Evolutionary conservation across 2,329 filamentous ascomycete genomes (phyloP).

Genomic region (Aspergillus quadrilineatus): DNA sequence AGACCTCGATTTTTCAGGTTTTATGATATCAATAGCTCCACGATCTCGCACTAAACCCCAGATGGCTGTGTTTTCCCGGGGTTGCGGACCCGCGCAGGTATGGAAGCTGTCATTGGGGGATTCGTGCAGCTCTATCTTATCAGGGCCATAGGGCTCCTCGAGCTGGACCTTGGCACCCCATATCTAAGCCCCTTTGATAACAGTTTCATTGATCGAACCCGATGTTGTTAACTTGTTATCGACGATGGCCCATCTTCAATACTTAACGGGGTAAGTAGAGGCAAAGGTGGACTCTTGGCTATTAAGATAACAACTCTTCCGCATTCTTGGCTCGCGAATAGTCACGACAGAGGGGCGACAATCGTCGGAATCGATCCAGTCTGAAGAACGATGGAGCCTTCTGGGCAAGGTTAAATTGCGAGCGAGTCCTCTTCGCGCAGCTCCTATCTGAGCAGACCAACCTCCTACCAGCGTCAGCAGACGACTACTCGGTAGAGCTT

Average conservation of each 20-base stretch:
- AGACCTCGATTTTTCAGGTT: neutral
- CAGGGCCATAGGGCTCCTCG: neutral
- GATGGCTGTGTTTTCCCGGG: slow-evolving; percentile 14
- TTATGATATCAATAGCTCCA: slow-evolving; percentile 5
- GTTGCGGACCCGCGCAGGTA: neutral
- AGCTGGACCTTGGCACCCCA: slow-evolving; percentile 7
- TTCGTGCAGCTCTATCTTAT: slow-evolving; percentile 11
- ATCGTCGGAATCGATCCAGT: slow-evolving; percentile 1
- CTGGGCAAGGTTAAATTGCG: slow-evolving; percentile 6
- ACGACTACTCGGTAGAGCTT: neutral
- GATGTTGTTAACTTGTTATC: neutral
- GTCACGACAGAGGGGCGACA: slow-evolving; percentile 7
- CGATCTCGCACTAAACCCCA: slow-evolving; percentile 12
- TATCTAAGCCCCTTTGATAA: slow-evolving; percentile 3
- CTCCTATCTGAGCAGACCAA: neutral
- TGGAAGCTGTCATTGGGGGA: slow-evolving; percentile 9
- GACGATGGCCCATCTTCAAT: neutral
- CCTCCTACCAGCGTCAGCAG: neutral
- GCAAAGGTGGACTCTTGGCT: slow-evolving; percentile 8
- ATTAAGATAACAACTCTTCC: slow-evolving; percentile 10
- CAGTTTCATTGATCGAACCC: neutral
- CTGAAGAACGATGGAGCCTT: neutral
- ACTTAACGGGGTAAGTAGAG: neutral
- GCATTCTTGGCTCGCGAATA: slow-evolving; percentile 13
- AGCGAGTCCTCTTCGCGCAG: neutral